Conservation (phyloP, 176 grass and related monocot genomes). For the Hsuehochloa calcarea region DNA sequence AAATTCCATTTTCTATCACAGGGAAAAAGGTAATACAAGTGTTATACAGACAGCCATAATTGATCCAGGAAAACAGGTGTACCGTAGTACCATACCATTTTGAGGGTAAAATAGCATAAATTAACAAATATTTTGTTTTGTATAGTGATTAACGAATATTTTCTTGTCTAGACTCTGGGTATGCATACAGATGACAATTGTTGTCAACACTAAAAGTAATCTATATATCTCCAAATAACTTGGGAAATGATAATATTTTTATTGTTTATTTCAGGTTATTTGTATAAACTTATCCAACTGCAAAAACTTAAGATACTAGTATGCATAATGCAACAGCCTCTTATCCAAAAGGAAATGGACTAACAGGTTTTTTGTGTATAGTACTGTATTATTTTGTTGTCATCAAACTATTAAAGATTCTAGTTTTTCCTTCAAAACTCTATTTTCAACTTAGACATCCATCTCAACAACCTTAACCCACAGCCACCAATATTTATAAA, state of each 20-base stretch:
- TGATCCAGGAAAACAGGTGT: background rate
- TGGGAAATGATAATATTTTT: background rate
- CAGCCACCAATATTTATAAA: background rate
- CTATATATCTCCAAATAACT: background rate
- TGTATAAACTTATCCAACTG: background rate
- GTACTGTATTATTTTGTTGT: background rate
- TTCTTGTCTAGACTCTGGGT: background rate
- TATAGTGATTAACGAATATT: background rate
- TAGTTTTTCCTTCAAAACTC: background rate
- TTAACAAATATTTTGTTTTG: background rate
- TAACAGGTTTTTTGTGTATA: background rate
- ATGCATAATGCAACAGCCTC: background rate
- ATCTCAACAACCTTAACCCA: background rate
- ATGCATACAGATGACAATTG: background rate
- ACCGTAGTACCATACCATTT: background rate
- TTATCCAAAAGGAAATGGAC: background rate
- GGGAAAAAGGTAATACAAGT: background rate
- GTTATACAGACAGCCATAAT: background rate
- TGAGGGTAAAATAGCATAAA: background rate
- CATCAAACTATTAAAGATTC: background rate
- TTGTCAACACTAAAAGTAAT: background rate
- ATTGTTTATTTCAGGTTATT: background rate
- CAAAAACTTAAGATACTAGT: background rate
- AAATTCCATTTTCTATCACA: background rate
- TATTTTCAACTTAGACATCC: background rate